These are phyloP conservation scores for Syzygium grande DNA, from an alignment of 345 rosid genomes.

Conservation along the genomic window DNA sequence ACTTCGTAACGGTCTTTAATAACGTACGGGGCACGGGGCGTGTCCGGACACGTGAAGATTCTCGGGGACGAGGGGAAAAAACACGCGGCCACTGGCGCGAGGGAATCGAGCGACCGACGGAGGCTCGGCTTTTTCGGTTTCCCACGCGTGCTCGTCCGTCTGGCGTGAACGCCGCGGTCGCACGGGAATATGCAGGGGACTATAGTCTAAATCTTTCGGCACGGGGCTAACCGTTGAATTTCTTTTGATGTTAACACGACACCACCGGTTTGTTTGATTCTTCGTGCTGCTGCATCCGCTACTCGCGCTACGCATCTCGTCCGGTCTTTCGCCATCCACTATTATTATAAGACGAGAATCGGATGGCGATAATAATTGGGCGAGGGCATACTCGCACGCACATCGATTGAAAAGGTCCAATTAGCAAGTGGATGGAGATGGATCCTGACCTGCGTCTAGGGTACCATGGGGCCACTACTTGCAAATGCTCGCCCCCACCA, in stretches of 20 bases:
- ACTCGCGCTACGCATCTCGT: neutral
- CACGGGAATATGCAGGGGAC: no score
- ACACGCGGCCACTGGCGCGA: neutral
- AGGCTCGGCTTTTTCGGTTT: neutral
- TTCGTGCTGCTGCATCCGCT: neutral
- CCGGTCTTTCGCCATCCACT: neutral
- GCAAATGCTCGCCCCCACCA: neutral
- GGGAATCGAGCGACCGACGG: neutral
- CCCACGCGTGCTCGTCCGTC: rapidly evolving
- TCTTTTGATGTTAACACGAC: neutral
- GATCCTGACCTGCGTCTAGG: neutral
- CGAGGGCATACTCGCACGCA: neutral
- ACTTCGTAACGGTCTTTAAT: neutral
- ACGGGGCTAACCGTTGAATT: neutral
- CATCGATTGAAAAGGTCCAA: neutral
- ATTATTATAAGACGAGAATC: neutral
- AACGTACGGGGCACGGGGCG: neutral
- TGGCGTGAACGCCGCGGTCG: neutral
- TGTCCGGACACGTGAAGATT: neutral
- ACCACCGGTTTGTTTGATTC: neutral
- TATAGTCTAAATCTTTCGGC: neutral
- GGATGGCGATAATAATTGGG: neutral
- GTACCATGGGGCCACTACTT: neutral
- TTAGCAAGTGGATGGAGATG: neutral
- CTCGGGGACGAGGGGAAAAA: no score